Percentiles rank a stretch among this genome's conserved stretches.
Evolutionary conservation across 768 basidiomycete species (phyloP).

Genomic region (Lentinula lateritia): DNA sequence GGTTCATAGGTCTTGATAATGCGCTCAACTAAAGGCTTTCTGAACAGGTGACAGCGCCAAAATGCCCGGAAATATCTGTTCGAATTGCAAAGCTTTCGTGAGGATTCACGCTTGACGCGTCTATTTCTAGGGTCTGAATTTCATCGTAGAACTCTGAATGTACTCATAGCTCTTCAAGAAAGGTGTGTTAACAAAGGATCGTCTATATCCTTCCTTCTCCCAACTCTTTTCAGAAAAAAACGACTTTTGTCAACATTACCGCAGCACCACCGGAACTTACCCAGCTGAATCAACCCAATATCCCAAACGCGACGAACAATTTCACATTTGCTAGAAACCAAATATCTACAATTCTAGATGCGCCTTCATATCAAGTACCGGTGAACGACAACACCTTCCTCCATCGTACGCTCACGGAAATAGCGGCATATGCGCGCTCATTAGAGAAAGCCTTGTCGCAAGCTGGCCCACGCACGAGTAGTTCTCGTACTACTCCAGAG

Average conservation of each 20-base stretch:
- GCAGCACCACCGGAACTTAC: not conserved
- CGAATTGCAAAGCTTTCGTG: constrained; percentile 31
- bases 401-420: not conserved
- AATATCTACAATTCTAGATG: not conserved
- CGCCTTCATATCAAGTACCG: not conserved
- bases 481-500: not conserved
- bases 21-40: not conserved
- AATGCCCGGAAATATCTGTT: constrained; percentile 32
- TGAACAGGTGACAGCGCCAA: constrained; percentile 38
- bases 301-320: constrained; percentile 5
- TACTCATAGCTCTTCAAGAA: not conserved
- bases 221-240: not conserved
- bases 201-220: not conserved
- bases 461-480: not conserved
- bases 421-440: not conserved
- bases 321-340: not conserved
- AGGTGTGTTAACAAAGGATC: not conserved
- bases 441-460: not conserved
- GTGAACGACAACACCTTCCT: not conserved
- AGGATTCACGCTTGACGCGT: not conserved
- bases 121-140: not conserved
- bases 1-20: not conserved
- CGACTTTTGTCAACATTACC: not conserved
- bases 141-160: constrained; percentile 10
- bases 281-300: constrained; percentile 3